Conservation (phyloP, 495 filamentous ascomycete species). For the Immersiella caudata region DNA sequence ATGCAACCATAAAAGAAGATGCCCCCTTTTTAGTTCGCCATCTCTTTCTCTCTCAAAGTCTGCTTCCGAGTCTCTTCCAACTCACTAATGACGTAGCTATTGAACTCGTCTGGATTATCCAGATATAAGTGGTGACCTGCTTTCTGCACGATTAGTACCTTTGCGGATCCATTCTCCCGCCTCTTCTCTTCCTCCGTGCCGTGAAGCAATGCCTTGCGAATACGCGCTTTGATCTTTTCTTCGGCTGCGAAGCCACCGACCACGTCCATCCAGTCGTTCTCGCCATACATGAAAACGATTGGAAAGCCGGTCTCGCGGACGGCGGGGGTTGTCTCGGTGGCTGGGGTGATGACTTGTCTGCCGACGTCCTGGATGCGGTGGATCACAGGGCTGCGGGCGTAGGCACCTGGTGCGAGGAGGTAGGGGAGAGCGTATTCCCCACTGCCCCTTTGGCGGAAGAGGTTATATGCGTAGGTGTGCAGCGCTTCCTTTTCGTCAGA, state of each 20-base stretch:
- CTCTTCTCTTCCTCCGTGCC: slow-evolving; percentile 69
- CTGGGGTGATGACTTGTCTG: slow-evolving; percentile 56
- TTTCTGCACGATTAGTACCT: slow-evolving; percentile 78
- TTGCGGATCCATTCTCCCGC: slow-evolving; percentile 75
- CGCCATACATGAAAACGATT: slow-evolving; percentile 91
- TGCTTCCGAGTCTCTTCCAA: slow-evolving; percentile 65
- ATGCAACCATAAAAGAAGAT: neutral
- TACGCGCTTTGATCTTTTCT: slow-evolving; percentile 75
- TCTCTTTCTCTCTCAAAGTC: slow-evolving; percentile 13
- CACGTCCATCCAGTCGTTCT: slow-evolving; percentile 98
- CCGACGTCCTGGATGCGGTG: slow-evolving; percentile 85
- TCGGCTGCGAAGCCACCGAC: slow-evolving; percentile 79
- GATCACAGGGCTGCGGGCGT: slow-evolving; percentile 86
- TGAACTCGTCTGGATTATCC: slow-evolving; percentile 89
- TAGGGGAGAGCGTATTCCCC: slow-evolving; percentile 95
- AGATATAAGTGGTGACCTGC: slow-evolving; percentile 95
- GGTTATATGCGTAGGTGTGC: slow-evolving; percentile 88
- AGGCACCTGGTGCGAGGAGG: slow-evolving; percentile 89
- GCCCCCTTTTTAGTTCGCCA: neutral
- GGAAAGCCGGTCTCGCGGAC: slow-evolving; percentile 74
- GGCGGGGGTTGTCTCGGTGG: slow-evolving; percentile 38
- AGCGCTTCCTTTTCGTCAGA: slow-evolving; percentile 78
- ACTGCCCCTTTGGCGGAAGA: slow-evolving; percentile 91
- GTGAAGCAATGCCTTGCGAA: slow-evolving; percentile 55
- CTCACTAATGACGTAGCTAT: slow-evolving; percentile 71